phyloP scores from a whole-genome alignment of 1,284 basidiomycete genomes.

The Irpex sp. region DNA sequence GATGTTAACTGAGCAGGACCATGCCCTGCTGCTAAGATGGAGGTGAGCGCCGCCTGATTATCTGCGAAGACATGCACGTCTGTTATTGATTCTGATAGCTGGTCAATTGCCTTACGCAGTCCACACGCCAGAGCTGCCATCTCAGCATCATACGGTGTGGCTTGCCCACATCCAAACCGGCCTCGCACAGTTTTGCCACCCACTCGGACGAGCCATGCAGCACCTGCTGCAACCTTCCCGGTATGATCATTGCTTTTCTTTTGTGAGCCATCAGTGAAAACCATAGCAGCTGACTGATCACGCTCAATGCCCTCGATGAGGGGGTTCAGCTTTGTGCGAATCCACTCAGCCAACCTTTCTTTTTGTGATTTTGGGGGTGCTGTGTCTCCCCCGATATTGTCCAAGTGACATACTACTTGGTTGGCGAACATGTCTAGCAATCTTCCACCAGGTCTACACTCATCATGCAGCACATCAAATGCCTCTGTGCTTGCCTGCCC shows the following conservation, averaged over 20 bases:
- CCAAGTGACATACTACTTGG: not conserved
- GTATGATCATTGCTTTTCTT: not conserved
- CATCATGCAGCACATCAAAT: not conserved
- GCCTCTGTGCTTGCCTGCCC: not conserved
- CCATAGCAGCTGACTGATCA: not conserved
- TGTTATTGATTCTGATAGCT: not conserved
- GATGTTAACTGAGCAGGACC: constrained; percentile 1
- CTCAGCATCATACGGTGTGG: constrained; percentile 8
- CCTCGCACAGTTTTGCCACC: not conserved
- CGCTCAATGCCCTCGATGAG: not conserved
- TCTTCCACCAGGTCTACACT: not conserved
- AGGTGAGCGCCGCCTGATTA: constrained; percentile 4
- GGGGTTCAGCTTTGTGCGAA: not conserved
- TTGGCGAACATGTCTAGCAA: not conserved
- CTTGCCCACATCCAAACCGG: constrained; percentile 3
- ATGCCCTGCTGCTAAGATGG: constrained; percentile 4
- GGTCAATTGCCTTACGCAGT: not conserved
- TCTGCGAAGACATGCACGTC: constrained; percentile 6
- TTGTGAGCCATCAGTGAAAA: not conserved
- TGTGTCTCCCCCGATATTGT: not conserved
- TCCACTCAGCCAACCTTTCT: not conserved
- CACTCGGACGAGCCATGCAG: not conserved
- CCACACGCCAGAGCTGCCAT: constrained; percentile 8
- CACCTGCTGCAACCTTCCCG: not conserved
- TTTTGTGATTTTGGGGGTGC: not conserved